Conservation (phyloP, 208 protist species). For the Leptomonas pyrrhocoris region DNA sequence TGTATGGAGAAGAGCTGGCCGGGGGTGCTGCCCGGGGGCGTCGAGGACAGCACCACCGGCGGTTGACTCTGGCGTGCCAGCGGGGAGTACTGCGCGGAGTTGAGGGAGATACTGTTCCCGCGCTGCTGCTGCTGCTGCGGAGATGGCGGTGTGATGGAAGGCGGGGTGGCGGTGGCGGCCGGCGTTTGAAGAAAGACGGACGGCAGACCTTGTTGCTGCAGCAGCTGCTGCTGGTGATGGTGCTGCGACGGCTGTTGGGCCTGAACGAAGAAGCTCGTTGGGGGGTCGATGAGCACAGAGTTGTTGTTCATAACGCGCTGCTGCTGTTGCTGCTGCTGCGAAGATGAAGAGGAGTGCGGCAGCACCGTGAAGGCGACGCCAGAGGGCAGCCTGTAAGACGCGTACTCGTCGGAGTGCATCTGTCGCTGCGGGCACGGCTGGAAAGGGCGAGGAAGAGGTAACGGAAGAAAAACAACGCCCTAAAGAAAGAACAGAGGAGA, state of each 20-base stretch:
- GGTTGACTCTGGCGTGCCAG: constrained; percentile 7
- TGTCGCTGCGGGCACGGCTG: constrained; percentile 13
- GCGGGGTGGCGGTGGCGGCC: neutral
- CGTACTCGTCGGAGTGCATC: constrained; percentile 17
- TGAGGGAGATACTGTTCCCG: constrained; percentile 19
- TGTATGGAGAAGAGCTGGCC: constrained; percentile 8
- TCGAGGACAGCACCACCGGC: constrained; percentile 7
- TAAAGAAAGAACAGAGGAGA: constrained; percentile 5
- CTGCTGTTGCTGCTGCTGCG: constrained; percentile 14
- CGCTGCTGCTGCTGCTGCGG: constrained; percentile 14
- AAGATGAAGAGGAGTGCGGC: neutral
- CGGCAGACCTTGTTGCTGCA: constrained; percentile 1
- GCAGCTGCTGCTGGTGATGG: constrained; percentile 10
- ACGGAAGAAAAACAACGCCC: too few species aligned
- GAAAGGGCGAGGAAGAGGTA: too few species aligned
- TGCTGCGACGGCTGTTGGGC: constrained; percentile 4
- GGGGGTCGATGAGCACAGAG: constrained; percentile 11
- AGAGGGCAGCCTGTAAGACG: constrained; percentile 14
- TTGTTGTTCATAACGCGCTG: constrained; percentile 11
- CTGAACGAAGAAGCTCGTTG: constrained; percentile 3
- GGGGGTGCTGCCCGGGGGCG: constrained; percentile 12
- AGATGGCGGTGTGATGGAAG: constrained; percentile 3
- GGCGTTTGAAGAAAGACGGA: neutral
- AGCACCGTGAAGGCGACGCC: constrained; percentile 9
- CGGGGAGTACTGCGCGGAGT: constrained; percentile 8